Conservation (phyloP, 192 early-diverging fungal genomes). For the Mortierella antarctica region DNA sequence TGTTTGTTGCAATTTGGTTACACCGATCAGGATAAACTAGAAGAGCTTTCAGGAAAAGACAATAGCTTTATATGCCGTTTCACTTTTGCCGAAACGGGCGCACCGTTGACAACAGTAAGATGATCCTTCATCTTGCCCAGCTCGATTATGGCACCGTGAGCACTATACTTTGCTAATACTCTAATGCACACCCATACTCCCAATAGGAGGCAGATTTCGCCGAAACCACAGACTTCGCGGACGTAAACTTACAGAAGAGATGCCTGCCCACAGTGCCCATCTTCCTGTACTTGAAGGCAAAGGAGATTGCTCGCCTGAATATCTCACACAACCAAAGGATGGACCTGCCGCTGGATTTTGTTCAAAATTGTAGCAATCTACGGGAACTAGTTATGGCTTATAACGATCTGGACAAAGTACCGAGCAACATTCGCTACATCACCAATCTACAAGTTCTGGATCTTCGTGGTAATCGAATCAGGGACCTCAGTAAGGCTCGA, state of each 20-base stretch:
- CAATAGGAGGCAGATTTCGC: constrained; percentile 55
- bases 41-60: constrained; percentile 84
- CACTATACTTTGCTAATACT: too few relatives aligned
- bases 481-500: constrained; percentile 71
- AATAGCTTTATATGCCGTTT: constrained; percentile 89
- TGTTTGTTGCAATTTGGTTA: constrained; percentile 86
- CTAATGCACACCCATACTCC: background rate
- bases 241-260: constrained; percentile 77
- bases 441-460: constrained; percentile 77
- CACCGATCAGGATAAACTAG: constrained; percentile 77
- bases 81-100: constrained; percentile 64
- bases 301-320: constrained; percentile 80
- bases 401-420: constrained; percentile 76
- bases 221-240: constrained; percentile 56
- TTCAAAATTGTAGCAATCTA: constrained; percentile 76
- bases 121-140: background rate
- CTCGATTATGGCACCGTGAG: too few relatives aligned
- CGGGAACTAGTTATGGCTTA: constrained; percentile 75
- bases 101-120: constrained; percentile 51
- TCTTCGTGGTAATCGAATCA: constrained; percentile 81
- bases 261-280: constrained; percentile 86
- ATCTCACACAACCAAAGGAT: constrained; percentile 84
- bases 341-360: constrained; percentile 86
- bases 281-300: constrained; percentile 76
- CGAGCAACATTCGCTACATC: constrained; percentile 73